phyloP scores from a whole-genome alignment of 2,329 filamentous ascomycete species.

The Blumeria graminis region DNA sequence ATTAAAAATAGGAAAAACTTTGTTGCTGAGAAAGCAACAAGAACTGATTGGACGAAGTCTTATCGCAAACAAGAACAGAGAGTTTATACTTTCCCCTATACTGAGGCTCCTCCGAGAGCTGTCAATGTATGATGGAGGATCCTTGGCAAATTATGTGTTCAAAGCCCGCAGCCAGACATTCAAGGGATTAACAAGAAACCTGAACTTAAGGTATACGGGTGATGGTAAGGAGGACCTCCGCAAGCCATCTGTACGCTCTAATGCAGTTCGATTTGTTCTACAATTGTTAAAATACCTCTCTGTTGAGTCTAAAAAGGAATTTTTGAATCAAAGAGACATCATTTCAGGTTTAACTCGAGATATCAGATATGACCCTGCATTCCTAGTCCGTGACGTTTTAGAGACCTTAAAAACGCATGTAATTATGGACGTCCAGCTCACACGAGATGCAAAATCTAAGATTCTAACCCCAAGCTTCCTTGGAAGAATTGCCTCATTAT shows the following conservation, averaged over 20 bases:
- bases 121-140: constrained; percentile 66
- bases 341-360: constrained; percentile 49
- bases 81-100: constrained; percentile 71
- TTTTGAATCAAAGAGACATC: constrained; percentile 51
- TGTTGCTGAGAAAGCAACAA: constrained; percentile 59
- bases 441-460: constrained; percentile 48
- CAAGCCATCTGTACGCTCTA: constrained; percentile 59
- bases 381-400: constrained; percentile 52
- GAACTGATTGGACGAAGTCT: constrained; percentile 61
- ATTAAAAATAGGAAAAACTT: constrained; percentile 51
- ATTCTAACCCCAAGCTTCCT: constrained; percentile 55
- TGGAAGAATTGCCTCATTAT: constrained; percentile 45
- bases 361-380: constrained; percentile 53
- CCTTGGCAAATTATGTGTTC: constrained; percentile 54
- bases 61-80: constrained; percentile 58
- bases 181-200: constrained; percentile 55
- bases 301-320: constrained; percentile 52
- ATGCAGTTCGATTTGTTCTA: constrained; percentile 60
- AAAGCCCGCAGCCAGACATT: constrained; percentile 56
- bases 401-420: constrained; percentile 44
- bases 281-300: constrained; percentile 58
- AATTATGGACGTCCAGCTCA: constrained; percentile 48
- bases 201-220: constrained; percentile 41
- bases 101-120: constrained; percentile 68
- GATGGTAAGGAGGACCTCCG: constrained; percentile 36